Evolutionary conservation across 2,329 filamentous ascomycete genomes (phyloP).

Genomic region (Macrophomina phaseolina): DNA sequence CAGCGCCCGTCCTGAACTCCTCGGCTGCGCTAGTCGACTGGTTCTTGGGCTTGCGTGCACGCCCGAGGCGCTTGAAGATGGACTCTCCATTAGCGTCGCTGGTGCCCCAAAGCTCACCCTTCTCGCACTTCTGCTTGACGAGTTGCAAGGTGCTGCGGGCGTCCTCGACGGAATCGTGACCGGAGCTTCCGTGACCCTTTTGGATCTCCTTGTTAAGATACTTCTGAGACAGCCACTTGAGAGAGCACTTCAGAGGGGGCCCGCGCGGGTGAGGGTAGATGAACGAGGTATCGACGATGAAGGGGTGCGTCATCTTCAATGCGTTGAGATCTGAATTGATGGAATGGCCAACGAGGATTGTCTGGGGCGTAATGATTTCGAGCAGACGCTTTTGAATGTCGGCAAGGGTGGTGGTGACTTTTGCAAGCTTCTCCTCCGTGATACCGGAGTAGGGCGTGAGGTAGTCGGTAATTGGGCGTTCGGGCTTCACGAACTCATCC

Average conservation of each 20-base stretch:
- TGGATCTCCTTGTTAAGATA: constrained; percentile 89
- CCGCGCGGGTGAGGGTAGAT: constrained; percentile 91
- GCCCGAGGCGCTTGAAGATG: constrained; percentile 79
- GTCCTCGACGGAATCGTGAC: constrained; percentile 93
- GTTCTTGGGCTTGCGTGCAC: constrained; percentile 57
- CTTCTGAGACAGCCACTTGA: constrained; percentile 88
- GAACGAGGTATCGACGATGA: constrained; percentile 89
- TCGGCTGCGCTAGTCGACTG: constrained; percentile 41
- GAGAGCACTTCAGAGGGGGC: constrained; percentile 83
- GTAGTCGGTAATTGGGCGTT: constrained; percentile 88
- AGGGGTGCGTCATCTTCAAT: constrained; percentile 85
- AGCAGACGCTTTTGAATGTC: constrained; percentile 84
- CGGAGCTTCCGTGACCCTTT: constrained; percentile 70
- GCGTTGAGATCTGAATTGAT: constrained; percentile 84
- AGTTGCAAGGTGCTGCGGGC: constrained; percentile 89
- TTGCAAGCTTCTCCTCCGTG: constrained; percentile 80
- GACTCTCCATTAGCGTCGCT: constrained; percentile 81
- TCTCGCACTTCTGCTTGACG: constrained; percentile 94
- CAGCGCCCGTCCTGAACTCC: constrained; percentile 69
- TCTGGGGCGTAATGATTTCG: constrained; percentile 71
- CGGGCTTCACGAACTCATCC: constrained; percentile 91
- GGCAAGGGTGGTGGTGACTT: constrained; percentile 79
- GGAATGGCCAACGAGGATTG: constrained; percentile 80
- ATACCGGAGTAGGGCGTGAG: constrained; percentile 90
- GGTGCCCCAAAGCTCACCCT: constrained; percentile 84